phyloP scores from a whole-genome alignment of 257 asterid species.

The Solanum sejunctum region DNA sequence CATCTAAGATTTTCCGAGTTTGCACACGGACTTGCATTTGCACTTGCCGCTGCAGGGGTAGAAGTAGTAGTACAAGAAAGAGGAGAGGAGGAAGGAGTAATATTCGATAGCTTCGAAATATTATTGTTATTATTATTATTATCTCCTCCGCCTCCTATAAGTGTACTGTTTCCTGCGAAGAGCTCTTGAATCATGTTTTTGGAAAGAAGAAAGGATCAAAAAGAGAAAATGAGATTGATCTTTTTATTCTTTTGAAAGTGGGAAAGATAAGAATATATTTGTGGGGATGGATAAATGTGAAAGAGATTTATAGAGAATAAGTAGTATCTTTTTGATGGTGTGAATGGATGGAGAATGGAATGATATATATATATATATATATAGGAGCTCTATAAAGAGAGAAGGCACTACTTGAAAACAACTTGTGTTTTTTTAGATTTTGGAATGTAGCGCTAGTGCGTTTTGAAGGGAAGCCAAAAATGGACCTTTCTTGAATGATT shows the following conservation, averaged over 20 bases:
- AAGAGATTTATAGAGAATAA: conserved; percentile 3
- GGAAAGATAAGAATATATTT: conserved; percentile 17
- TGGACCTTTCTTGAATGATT: neutral
- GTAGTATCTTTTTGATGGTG: conserved; percentile 13
- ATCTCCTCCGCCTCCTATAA: conserved; percentile 11
- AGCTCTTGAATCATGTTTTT: conserved; percentile 63
- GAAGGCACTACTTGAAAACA: conserved; percentile 9
- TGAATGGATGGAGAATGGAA: conserved; percentile 22
- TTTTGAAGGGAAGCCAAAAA: neutral
- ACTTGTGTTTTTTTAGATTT: conserved; percentile 6
- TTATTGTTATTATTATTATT: neutral
- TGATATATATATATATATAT: conserved; percentile 9
- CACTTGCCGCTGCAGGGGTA: neutral
- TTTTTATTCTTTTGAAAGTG: neutral
- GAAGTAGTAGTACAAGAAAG: conserved; percentile 11
- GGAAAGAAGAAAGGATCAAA: neutral
- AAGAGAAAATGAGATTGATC: conserved; percentile 7
- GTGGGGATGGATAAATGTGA: conserved; percentile 1
- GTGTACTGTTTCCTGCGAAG: conserved; percentile 32
- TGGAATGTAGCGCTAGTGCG: conserved; percentile 20
- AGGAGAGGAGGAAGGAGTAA: conserved; percentile 12
- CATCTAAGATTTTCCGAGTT: conserved; percentile 44
- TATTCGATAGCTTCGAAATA: conserved; percentile 16
- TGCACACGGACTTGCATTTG: conserved; percentile 23
- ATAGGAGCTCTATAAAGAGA: conserved; percentile 16